Evolutionary conservation across 257 asterid species (phyloP).

Genomic region (Solanum sitiens): DNA sequence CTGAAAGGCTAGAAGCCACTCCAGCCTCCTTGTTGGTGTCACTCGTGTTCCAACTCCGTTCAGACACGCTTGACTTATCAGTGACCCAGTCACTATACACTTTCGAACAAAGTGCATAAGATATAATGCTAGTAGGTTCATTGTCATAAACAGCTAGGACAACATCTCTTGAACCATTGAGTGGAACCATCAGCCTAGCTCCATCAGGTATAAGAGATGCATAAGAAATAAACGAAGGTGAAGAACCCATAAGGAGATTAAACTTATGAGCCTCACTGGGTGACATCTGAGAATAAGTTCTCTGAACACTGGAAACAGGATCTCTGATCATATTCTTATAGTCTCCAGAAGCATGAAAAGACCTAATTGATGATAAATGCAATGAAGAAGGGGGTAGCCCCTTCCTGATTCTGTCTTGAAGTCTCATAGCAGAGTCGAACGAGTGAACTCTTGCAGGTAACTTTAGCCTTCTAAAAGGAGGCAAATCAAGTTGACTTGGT

Average conservation of each 20-base stretch:
- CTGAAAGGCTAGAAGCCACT: slow-evolving; percentile 36
- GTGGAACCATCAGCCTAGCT: slow-evolving; percentile 57
- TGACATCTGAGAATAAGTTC: slow-evolving; percentile 46
- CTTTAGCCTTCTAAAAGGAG: slow-evolving; percentile 24
- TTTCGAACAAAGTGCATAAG: slow-evolving; percentile 62
- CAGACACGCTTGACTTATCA: slow-evolving; percentile 24
- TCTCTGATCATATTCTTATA: slow-evolving; percentile 75
- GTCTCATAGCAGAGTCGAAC: slow-evolving; percentile 79
- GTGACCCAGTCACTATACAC: slow-evolving; percentile 51
- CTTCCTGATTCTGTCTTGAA: slow-evolving; percentile 56
- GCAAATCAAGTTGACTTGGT: slow-evolving; percentile 19
- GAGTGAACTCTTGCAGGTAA: slow-evolving; percentile 66
- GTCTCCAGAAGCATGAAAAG: slow-evolving; percentile 92
- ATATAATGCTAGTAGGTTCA: slow-evolving; percentile 85
- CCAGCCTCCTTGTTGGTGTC: slow-evolving; percentile 28
- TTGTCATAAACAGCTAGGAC: slow-evolving; percentile 58
- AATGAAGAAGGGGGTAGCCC: slow-evolving; percentile 60
- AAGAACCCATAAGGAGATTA: slow-evolving; percentile 16
- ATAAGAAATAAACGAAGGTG: slow-evolving; percentile 44
- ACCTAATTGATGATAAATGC: slow-evolving; percentile 43
- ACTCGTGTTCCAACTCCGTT: slow-evolving; percentile 19
- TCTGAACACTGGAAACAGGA: slow-evolving; percentile 42
- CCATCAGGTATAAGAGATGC: slow-evolving; percentile 62
- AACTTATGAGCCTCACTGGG: slow-evolving; percentile 42
- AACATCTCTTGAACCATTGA: slow-evolving; percentile 32